Evolutionary conservation across 1,139 yeast genomes (phyloP).

Genomic region (Magnusiomyces tetraspermus): DNA sequence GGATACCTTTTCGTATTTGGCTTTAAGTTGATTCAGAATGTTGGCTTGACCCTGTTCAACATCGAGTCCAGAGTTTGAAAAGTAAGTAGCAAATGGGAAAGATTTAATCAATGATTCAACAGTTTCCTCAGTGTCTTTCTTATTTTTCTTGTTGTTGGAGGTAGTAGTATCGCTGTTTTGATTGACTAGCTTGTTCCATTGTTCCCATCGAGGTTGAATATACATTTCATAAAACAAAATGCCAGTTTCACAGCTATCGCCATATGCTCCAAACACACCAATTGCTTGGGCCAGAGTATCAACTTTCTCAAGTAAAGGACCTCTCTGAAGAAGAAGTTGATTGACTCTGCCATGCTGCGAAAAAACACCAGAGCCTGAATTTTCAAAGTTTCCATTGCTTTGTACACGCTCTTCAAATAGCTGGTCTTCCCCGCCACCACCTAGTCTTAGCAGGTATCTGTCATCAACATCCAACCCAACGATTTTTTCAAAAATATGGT

Average conservation of each 20-base stretch:
- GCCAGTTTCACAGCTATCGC: slow-evolving; percentile 39
- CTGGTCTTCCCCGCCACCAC: slow-evolving; percentile 20
- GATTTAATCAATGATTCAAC: slow-evolving; percentile 10
- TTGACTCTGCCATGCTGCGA: slow-evolving; percentile 23
- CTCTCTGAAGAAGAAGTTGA: slow-evolving; percentile 17
- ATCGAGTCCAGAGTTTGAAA: slow-evolving; percentile 11
- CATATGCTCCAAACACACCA: slow-evolving; percentile 37
- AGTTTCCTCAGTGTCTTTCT: not conserved
- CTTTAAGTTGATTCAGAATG: not conserved
- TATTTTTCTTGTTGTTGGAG: slow-evolving; percentile 2
- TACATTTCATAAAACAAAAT: slow-evolving; percentile 31
- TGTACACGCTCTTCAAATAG: not conserved
- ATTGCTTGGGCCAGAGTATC: slow-evolving; percentile 31
- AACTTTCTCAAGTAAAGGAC: slow-evolving; percentile 27
- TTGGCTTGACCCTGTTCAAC: not conserved
- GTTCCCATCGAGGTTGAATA: slow-evolving; percentile 31
- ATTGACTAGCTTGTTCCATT: no score
- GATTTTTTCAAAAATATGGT: slow-evolving; percentile 21
- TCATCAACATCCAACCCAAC: slow-evolving; percentile 21
- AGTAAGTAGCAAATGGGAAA: slow-evolving; percentile 31
- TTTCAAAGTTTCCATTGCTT: slow-evolving; percentile 7
- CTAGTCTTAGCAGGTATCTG: slow-evolving; percentile 24
- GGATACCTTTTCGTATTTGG: not conserved
- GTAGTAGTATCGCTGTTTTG: no score
- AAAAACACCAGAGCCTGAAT: slow-evolving; percentile 4